A percentile compares a stretch with the other conserved stretches of the same genome.
These are phyloP conservation scores for Penicillium turbatum DNA, from an alignment of 495 filamentous ascomycete species.

Conservation along the genomic window DNA sequence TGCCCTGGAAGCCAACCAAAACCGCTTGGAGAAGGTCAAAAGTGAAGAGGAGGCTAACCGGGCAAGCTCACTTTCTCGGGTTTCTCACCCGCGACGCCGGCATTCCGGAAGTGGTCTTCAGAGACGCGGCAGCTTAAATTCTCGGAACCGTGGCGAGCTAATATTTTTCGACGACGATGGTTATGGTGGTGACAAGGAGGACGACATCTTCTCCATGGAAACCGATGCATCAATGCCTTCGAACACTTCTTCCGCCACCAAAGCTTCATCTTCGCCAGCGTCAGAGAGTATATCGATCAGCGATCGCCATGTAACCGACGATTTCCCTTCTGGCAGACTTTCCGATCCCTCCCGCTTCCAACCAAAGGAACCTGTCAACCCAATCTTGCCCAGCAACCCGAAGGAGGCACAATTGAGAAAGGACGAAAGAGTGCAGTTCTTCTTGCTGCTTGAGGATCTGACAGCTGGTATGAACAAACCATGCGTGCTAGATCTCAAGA, in stretches of 20 bases:
- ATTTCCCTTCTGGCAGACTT: constrained; percentile 1
- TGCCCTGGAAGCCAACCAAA: constrained; percentile 36
- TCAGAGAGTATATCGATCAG: constrained; percentile 3
- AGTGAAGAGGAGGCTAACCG: constrained; percentile 29
- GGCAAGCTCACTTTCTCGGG: constrained; percentile 32
- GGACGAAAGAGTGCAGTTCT: constrained; percentile 79
- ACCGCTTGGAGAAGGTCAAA: constrained; percentile 31
- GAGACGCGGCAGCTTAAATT: constrained; percentile 59
- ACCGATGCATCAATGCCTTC: constrained; percentile 38
- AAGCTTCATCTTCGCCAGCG: constrained; percentile 1
- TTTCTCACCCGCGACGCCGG: constrained; percentile 47
- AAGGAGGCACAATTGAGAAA: constrained; percentile 70
- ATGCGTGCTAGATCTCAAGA: constrained; percentile 96
- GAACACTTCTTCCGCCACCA: background rate
- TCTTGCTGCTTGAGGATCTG: constrained; percentile 91
- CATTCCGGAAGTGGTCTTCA: constrained; percentile 78
- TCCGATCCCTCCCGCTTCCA: constrained; percentile 1
- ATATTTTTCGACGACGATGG: constrained; percentile 84
- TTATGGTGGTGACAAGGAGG: constrained; percentile 74
- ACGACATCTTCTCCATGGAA: constrained; percentile 73
- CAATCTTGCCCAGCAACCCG: constrained; percentile 60
- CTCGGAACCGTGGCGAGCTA: constrained; percentile 58
- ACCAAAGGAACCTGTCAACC: constrained; percentile 10
- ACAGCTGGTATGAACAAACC: constrained; percentile 95
- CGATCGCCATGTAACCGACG: background rate